Evolutionary conservation across 2,329 filamentous ascomycete species (phyloP), one percentile per base, ranked within the genome.

Genomic region (Knoxdaviesia capensis): DNA sequence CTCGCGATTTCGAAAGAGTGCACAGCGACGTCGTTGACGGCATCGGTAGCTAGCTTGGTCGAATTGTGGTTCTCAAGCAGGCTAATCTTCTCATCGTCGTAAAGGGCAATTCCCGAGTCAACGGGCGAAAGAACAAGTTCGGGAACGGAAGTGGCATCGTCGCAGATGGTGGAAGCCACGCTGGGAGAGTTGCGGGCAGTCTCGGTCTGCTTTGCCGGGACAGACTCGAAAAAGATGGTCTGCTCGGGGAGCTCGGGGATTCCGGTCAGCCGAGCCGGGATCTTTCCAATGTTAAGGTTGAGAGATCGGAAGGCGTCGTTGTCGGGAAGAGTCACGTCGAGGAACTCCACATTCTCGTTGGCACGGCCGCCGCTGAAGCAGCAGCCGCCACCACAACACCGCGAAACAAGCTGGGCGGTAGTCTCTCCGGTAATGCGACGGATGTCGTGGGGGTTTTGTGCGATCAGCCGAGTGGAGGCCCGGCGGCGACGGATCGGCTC

Each of bases 221-320:
- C 33, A 30, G 36, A 10, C 10, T 62, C 53, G 42, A 93, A 72
- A 3, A 76, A 80, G 34, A 86, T 69, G 1, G 71, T 88, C 59
- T 82, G 77, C 43, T 79, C 71, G 1, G 87, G 86, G 40, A 94
- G 56, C 6, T 80, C 74, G 43, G 73, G 66, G 29, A 87, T 62
- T 50, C 75, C 77, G 36, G 77, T 84, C 46, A 96, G 65, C 11
- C 70, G 65, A 40, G 76, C 83, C 5, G 79, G 80, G 42, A 96
- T 74, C 32, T 77, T 69, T 44, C 76, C 75, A 46, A 96, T 68
- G 51, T 79, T 81, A 50, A 96, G 69, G 41, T 77, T 68, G 40
- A 98, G 68, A 46, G 79, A 83, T 43, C 74, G 70, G 62, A 82
- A 98, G 10, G 90, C 90, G 45, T 79, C 71, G 52, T 93, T 96